A percentile compares a stretch with the other conserved stretches of the same genome.
Conservation (phyloP, 2,329 filamentous ascomycete species). For the Aspergillus caelatus region DNA sequence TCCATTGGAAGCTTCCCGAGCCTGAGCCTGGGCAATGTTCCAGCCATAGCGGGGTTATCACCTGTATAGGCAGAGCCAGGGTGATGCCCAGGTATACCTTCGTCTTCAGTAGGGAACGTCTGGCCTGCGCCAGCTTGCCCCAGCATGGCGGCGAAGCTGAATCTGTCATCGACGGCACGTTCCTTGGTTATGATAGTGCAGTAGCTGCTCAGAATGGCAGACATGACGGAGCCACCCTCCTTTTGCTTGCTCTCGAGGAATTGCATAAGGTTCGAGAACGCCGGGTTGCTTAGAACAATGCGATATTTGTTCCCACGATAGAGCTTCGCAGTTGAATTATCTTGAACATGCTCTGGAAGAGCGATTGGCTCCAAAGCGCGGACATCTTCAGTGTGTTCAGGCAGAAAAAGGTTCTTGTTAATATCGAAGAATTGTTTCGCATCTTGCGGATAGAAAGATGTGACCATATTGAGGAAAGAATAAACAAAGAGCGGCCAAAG, state of each 20-base stretch:
- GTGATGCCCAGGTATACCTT: slow-evolving; percentile 69
- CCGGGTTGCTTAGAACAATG: slow-evolving; percentile 82
- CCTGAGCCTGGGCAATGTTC: slow-evolving; percentile 65
- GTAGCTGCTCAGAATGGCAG: slow-evolving; percentile 68
- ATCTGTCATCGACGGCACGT: slow-evolving; percentile 59
- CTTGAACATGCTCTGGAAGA: slow-evolving; percentile 74
- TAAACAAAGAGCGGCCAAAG: slow-evolving; percentile 96
- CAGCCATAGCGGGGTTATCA: slow-evolving; percentile 58
- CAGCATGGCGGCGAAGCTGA: slow-evolving; percentile 63
- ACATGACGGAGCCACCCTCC: slow-evolving; percentile 76
- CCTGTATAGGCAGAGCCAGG: slow-evolving; percentile 65
- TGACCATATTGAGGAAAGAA: slow-evolving; percentile 79
- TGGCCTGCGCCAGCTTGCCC: slow-evolving; percentile 57
- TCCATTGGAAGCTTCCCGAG: slow-evolving; percentile 86
- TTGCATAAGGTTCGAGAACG: slow-evolving; percentile 79
- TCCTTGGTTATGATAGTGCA: slow-evolving; percentile 63
- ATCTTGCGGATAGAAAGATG: slow-evolving; percentile 71
- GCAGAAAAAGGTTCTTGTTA: slow-evolving; percentile 71
- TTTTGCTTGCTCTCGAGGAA: slow-evolving; percentile 87
- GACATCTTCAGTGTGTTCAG: slow-evolving; percentile 78
- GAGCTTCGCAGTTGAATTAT: slow-evolving; percentile 75
- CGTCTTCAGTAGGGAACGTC: slow-evolving; percentile 66
- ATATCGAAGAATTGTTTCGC: slow-evolving; percentile 72
- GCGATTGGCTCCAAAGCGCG: slow-evolving; percentile 73
- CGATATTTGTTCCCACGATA: slow-evolving; percentile 88